These are phyloP conservation scores for Gossypium aridum DNA, from an alignment of 441 rosid species.

Conservation along the genomic window DNA sequence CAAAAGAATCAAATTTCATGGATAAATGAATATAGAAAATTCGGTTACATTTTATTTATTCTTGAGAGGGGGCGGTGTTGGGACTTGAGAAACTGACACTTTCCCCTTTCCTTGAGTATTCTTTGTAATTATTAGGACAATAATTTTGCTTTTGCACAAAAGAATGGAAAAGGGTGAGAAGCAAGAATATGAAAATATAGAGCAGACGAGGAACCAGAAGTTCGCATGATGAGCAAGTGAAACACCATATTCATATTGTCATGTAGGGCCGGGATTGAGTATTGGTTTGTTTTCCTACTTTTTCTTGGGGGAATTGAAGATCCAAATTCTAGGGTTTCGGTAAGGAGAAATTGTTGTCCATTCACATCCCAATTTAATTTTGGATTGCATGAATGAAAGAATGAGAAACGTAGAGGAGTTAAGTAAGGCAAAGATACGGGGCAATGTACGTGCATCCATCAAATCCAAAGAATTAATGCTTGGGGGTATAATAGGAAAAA, in stretches of 20 bases:
- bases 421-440: background rate
- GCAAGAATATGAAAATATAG: background rate
- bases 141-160: background rate
- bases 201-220: background rate
- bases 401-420: background rate
- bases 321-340: background rate
- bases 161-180: background rate
- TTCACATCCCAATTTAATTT: background rate
- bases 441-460: background rate
- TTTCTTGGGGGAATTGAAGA: background rate
- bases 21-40: no score
- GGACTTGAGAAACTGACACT: background rate
- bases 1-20: no score
- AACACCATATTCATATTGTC: background rate
- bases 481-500: background rate
- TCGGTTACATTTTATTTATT: no score
- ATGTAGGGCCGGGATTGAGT: background rate
- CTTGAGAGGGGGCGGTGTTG: background rate
- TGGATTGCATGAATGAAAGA: background rate
- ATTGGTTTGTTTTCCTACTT: background rate
- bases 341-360: background rate
- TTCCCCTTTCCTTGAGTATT: background rate
- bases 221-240: background rate
- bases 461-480: background rate
- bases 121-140: background rate